Evolutionary conservation across 2,329 filamentous ascomycete species (phyloP).

Genomic region (Dryadomyces quercivorus): DNA sequence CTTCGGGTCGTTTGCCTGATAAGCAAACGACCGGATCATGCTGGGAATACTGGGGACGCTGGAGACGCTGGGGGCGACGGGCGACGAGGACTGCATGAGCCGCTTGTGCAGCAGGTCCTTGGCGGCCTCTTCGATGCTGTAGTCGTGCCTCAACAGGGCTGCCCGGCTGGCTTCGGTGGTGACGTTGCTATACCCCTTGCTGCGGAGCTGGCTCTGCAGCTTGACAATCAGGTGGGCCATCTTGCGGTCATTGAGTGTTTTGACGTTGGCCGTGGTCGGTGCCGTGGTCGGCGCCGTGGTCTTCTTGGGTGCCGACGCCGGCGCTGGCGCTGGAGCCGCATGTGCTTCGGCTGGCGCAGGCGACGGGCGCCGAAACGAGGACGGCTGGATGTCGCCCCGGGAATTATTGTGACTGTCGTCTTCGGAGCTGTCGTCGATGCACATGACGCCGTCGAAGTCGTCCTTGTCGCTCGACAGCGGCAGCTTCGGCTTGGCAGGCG

Average conservation of each 20-base stretch:
- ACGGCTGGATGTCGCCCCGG: slow-evolving; percentile 51
- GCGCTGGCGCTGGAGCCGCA: neutral
- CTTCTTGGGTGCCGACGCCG: neutral
- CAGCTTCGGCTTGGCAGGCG: neutral
- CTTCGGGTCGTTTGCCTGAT: slow-evolving; percentile 3
- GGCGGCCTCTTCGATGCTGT: slow-evolving; percentile 8
- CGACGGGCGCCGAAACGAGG: slow-evolving; percentile 32
- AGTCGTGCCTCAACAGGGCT: slow-evolving; percentile 6
- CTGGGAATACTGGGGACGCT: slow-evolving; percentile 7
- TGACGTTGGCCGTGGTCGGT: neutral
- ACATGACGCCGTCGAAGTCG: slow-evolving; percentile 24
- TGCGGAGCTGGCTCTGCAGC: slow-evolving; percentile 5
- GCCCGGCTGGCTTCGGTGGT: slow-evolving; percentile 4
- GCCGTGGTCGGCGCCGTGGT: neutral
- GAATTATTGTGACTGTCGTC: slow-evolving; percentile 30
- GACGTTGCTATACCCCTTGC: neutral
- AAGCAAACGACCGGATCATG: slow-evolving; percentile 11
- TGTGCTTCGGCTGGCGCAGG: neutral
- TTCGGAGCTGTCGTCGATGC: slow-evolving; percentile 41
- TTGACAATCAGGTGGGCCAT: slow-evolving; percentile 6
- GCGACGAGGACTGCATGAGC: neutral
- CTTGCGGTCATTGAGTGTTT: slow-evolving; percentile 6
- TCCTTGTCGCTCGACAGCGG: slow-evolving; percentile 6
- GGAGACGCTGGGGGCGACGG: neutral
- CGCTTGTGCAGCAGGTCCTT: slow-evolving; percentile 7